Evolutionary conservation across 202 grass and related monocot genomes (phyloP), one percentile per base, ranked within the genome.

Genomic region (Miscanthus sacchariflorus): DNA sequence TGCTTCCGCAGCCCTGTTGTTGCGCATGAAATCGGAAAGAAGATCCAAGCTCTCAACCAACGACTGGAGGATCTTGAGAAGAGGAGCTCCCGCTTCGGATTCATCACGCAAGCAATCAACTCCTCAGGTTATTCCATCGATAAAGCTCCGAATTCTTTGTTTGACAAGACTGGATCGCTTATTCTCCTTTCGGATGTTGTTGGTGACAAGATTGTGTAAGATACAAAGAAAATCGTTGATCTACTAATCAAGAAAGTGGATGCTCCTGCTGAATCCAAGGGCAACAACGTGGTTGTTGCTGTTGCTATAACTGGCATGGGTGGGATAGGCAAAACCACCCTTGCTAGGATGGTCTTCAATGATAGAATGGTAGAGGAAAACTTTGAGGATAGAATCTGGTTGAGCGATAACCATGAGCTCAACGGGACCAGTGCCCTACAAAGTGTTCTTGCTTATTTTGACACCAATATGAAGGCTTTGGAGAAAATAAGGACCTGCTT

Each of bases 281-380:
- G 4, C 1, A n/a, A 42, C 0, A 42, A 18, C 15, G 48, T 23
- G 0, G 0, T 61, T 73, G 46, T 83, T 61, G 13, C 35, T 15
- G 50, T 9, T 28, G 69, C 69, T 21, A 83, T 83, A n/a, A 83
- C 69, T 0, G 49, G 81, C 5, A 11, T 3, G 0, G 81, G 69
- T 24, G 81, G 81, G 4, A 73, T 83, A 44, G 81, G 81, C 1
- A 83, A 83, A 17, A 73, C 81, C 8, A 83, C 81, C 2, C 81
- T 84, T 3, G 82, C 82, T 9, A 33, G 15, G 69, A 64, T 74
- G 82, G 52, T 84, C 3, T 84, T 64, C 17, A 28, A 7, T 1
- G 50, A 64, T 2, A 15, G 1, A 0, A 21, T 0, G 0, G 9
- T 74, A 0, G 23, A 2, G 0, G 54, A 74, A 6, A 43, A 3